Evolutionary conservation across 805 yeast genomes (phyloP), one percentile per base, ranked within the genome.

Genomic region (Spathaspora gorwiae): DNA sequence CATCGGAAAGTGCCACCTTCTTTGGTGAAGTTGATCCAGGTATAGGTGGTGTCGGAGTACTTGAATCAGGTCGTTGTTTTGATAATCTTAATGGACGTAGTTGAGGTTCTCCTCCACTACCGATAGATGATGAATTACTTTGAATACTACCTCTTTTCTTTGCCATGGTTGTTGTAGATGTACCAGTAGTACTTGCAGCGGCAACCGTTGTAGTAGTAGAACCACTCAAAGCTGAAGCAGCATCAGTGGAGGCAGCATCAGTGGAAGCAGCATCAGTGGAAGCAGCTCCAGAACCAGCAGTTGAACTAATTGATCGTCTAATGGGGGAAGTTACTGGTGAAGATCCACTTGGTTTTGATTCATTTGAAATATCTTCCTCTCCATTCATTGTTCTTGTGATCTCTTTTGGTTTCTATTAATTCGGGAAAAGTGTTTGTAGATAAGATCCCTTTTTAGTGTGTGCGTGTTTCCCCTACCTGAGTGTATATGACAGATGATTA

Each of bases 31-130:
- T 9, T 12, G 47, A 39, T 31, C 29, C n/a, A 9, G 44, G 12
- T 19, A n/a, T 26, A 13, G 35, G 15, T 29, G 33, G 13, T 10
- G 24, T 13, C 3, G 45, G 37, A n/a, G 24, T 31, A 14, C 14
- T 11, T 26, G 45, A 42, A 9, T 24, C 30, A 8, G 48, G 49
- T 35, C 54, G 58, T 43, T 64, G 51, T 44, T 62, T 64, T 29
- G 61, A 59, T 34, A 65, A 53, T 26, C 62, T 43, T 26, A 65
- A 59, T 5, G 69, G 69, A 41, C 58, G 56, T 39, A 61, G 51
- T n/a, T 47, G 41, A 19, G 41, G 34, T 36, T 36, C 39, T 7
- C 29, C 26, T 6, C 29, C 30, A 26, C 11, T 7, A 26, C 30
- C 26, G 2, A 35, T 4, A 3, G 37, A 35, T 4, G 39, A 36